These are phyloP conservation scores for Lojkania enalia DNA, from an alignment of 2,329 filamentous ascomycete genomes.

Conservation along the genomic window DNA sequence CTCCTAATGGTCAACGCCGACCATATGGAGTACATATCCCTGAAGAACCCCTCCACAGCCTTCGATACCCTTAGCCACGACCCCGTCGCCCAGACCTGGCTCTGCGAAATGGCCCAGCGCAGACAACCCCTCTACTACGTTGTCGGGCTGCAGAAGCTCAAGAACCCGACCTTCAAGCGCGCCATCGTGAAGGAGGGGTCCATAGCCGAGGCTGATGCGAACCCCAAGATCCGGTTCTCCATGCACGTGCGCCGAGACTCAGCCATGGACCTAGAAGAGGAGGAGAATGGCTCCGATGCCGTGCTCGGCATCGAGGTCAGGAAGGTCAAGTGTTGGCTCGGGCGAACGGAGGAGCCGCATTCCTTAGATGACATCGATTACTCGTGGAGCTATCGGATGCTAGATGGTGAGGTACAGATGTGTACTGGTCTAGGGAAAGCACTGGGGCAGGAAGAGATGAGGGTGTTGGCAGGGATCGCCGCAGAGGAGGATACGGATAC, in stretches of 20 bases:
- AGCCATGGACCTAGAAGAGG: constrained; percentile 12
- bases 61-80: constrained; percentile 31
- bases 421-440: constrained; percentile 33
- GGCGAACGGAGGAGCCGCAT: constrained; percentile 29
- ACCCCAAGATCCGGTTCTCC: constrained; percentile 18
- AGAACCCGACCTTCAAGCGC: constrained; percentile 24
- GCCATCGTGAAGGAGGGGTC: constrained; percentile 13
- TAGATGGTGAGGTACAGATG: constrained; percentile 28
- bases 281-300: constrained; percentile 5
- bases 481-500: constrained; percentile 21
- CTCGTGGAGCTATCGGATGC: constrained; percentile 29
- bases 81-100: constrained; percentile 20
- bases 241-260: constrained; percentile 30
- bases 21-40: constrained; percentile 17
- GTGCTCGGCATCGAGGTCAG: constrained; percentile 28
- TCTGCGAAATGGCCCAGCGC: constrained; percentile 44
- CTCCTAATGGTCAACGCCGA: constrained; percentile 24
- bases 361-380: constrained; percentile 32
- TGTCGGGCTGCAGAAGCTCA: constrained; percentile 53
- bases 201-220: constrained; percentile 14
- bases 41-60: constrained; percentile 20
- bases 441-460: constrained; percentile 22
- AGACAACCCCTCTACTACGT: constrained; percentile 50
- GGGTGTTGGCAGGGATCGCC: constrained; percentile 20
- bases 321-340: constrained; percentile 32